Evolutionary conservation across 2,329 filamentous ascomycete species (phyloP).

Genomic region (Clonostachys sp.): DNA sequence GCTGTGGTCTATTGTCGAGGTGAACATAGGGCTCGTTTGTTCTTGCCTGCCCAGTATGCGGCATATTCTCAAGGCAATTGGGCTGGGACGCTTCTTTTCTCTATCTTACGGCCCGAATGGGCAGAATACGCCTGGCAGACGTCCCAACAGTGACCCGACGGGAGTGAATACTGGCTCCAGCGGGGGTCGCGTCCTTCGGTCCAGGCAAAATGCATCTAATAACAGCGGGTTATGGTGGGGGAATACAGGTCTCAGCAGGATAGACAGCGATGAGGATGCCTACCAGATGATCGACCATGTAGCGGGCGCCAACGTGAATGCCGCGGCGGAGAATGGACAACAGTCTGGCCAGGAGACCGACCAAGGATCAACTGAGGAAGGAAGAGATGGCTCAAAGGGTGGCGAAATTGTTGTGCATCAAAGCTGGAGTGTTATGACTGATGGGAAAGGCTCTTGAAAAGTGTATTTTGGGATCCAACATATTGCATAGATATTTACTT

Average conservation of each 20-base stretch:
- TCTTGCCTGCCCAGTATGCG: constrained; percentile 23
- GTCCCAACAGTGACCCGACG: background rate
- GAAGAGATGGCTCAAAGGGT: too few relatives aligned
- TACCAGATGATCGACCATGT: background rate
- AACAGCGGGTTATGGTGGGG: background rate
- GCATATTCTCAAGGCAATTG: constrained; percentile 11
- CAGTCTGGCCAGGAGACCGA: too few relatives aligned
- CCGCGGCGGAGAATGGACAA: too few relatives aligned
- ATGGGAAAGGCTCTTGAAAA: too few relatives aligned
- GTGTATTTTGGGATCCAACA: too few relatives aligned
- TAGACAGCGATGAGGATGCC: background rate
- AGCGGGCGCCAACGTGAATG: too few relatives aligned
- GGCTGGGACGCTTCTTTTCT: background rate
- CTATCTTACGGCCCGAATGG: background rate
- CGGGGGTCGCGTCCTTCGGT: background rate
- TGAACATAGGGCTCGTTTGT: constrained; percentile 28
- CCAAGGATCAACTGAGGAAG: too few relatives aligned
- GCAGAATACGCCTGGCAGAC: background rate
- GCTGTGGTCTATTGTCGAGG: constrained; percentile 25
- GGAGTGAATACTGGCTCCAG: background rate
- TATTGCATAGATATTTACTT: too few relatives aligned
- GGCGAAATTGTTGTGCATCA: too few relatives aligned
- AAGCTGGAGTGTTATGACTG: too few relatives aligned
- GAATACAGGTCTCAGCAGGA: background rate
- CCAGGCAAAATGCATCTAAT: background rate